Evolutionary conservation across 2,329 filamentous ascomycete species (phyloP), one percentile per base, ranked within the genome.

Genomic region (Penicillium sclerotigenum): DNA sequence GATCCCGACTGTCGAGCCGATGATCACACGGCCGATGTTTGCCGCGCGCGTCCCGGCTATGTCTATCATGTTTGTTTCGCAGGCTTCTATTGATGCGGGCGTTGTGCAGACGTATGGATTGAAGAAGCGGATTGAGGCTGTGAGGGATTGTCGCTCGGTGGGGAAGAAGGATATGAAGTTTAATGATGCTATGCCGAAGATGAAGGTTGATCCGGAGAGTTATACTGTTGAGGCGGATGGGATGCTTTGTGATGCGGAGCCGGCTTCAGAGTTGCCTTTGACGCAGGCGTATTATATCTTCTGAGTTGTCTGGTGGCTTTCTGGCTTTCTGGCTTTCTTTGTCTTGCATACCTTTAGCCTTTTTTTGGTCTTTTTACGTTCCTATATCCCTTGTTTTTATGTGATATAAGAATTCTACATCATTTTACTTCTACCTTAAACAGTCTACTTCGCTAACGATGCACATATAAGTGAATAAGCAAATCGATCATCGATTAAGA

Each of bases 121-220:
- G 59, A 83, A 82, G 66, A 96, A 92, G 74, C 84, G 90, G 45
- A 78, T 97, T 61, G 90, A 94, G 76, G 79, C 90, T 4, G 91
- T 97, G 47, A 86, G 81, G 69, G 83, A 83, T 54, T 96, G 91
- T 73, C 81, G 92, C 57, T 82, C 73, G 31, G 82, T 96, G 42
- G 80, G 87, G 41, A 97, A 97, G 81, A 80, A 76, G 65, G 89
- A 97, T 74, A 96, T 97, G 91, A 91, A 90, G 69, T 92, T 85
- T 74, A 97, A 97, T 73, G 86, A 91, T 68, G 75, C 76, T 52
- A 91, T 85, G 84, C 93, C 93, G 14, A 85, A 81, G 76, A 97
- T 97, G 90, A 86, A 80, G 66, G 92, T 97, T 58, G 92, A 97
- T 73, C 89, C 93, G 5, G 93, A 97, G 81, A 87, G 83, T 68